These are phyloP conservation scores for Candida argentea DNA, from an alignment of 805 yeast genomes.

Conservation along the genomic window DNA sequence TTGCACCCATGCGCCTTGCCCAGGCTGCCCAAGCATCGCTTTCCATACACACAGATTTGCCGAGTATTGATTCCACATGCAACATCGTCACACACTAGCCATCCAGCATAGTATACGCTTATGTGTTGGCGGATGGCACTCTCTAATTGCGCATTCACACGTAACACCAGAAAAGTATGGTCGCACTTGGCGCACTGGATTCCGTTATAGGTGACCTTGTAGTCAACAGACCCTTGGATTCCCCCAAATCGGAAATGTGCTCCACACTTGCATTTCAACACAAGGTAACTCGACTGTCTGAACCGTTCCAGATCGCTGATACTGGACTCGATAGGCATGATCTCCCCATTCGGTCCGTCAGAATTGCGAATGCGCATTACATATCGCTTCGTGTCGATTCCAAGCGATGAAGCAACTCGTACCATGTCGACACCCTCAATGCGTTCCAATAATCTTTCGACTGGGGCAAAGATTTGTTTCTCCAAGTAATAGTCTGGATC, in stretches of 20 bases:
- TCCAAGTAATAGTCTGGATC: conserved; percentile 76
- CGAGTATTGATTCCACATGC: conserved; percentile 75
- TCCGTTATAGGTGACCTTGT: conserved; percentile 58
- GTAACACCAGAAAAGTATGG: conserved; percentile 37
- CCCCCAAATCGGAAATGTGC: conserved; percentile 63
- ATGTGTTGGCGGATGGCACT: conserved; percentile 58
- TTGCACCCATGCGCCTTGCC: conserved; percentile 58
- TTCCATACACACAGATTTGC: conserved; percentile 83
- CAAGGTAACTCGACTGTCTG: conserved; percentile 47
- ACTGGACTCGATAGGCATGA: conserved; percentile 73
- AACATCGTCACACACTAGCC: conserved; percentile 77
- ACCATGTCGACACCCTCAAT: conserved; percentile 81
- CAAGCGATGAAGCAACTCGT: conserved; percentile 66
- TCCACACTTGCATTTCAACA: conserved; percentile 55
- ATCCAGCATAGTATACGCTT: conserved; percentile 72
- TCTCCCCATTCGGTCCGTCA: conserved; percentile 25
- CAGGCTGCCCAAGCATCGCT: conserved; percentile 61
- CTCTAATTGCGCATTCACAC: conserved; percentile 67
- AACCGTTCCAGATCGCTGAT: conserved; percentile 78
- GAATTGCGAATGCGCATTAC: conserved; percentile 32
- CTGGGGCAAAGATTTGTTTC: conserved; percentile 84
- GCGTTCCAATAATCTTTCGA: conserved; percentile 75
- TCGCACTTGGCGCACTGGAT: conserved; percentile 59
- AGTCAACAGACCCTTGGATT: conserved; percentile 50
- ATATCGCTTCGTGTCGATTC: conserved; percentile 63